A percentile compares a stretch with the other conserved stretches of the same genome.
These are phyloP conservation scores for Podospora fimiseda DNA, from an alignment of 495 filamentous ascomycete genomes.

Conservation along the genomic window DNA sequence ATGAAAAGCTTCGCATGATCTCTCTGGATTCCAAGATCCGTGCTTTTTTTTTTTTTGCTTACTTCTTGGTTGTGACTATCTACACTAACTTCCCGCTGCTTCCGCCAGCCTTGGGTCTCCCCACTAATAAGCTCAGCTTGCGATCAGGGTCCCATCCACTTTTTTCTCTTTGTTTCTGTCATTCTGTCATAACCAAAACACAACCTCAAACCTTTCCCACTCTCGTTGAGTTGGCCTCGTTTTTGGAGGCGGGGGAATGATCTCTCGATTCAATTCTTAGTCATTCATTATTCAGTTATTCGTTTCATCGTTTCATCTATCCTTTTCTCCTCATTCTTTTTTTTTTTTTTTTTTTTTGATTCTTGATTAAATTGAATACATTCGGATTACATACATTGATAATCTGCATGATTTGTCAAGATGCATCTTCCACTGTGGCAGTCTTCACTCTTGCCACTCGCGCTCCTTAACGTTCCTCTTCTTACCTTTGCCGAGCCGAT, in stretches of 20 bases:
- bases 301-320: neutral
- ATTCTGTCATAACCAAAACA: neutral
- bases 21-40: neutral
- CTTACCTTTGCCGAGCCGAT: constrained; percentile 17
- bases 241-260: too few species aligned
- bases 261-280: too few species aligned
- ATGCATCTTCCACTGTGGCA: constrained; percentile 8
- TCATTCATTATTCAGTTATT: neutral
- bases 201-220: neutral
- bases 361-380: too few species aligned
- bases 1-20: too few species aligned
- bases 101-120: neutral
- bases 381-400: too few species aligned
- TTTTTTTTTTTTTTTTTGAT: neutral
- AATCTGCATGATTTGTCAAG: neutral
- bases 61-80: too few species aligned
- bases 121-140: neutral
- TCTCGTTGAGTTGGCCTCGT: too few species aligned
- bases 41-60: neutral
- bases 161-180: neutral
- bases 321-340: neutral
- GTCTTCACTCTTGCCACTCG: constrained; percentile 9
- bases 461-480: constrained; percentile 5
- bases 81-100: neutral
- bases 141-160: neutral